These are phyloP conservation scores for Phytophthora rubi DNA, from an alignment of 352 stramenopile species.

Conservation along the genomic window DNA sequence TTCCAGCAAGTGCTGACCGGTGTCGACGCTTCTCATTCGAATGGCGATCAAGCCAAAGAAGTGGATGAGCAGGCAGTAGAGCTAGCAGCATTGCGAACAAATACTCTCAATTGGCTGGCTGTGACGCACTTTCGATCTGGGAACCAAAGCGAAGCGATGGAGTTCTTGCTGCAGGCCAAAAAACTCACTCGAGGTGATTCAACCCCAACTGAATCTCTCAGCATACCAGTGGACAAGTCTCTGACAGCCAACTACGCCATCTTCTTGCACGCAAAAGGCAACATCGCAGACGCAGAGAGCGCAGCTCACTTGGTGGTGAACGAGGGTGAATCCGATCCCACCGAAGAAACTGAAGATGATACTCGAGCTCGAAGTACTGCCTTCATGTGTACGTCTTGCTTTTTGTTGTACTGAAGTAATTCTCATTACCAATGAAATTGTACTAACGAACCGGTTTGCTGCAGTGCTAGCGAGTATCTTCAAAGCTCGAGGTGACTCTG, in stretches of 20 bases:
- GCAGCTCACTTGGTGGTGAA: slow-evolving; percentile 35
- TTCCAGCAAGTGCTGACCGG: slow-evolving; percentile 41
- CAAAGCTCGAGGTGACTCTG: slow-evolving; percentile 26
- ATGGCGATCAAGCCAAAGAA: not conserved
- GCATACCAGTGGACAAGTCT: slow-evolving; percentile 27
- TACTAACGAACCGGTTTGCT: not conserved
- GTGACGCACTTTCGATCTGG: slow-evolving; percentile 39
- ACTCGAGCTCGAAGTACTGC: slow-evolving; percentile 32
- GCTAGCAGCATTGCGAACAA: slow-evolving; percentile 34
- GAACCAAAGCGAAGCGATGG: slow-evolving; percentile 43
- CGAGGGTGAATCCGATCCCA: slow-evolving; percentile 17
- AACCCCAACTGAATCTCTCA: not conserved
- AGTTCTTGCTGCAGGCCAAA: slow-evolving; percentile 48
- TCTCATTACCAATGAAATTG: not conserved
- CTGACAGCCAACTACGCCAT: slow-evolving; percentile 55
- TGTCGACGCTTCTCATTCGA: slow-evolving; percentile 6
- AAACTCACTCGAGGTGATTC: slow-evolving; percentile 22
- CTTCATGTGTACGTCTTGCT: slow-evolving; percentile 30
- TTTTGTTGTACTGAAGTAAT: not conserved
- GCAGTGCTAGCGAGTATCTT: slow-evolving; percentile 42
- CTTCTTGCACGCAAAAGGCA: slow-evolving; percentile 47
- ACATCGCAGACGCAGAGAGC: slow-evolving; percentile 38
- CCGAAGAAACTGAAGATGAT: slow-evolving; percentile 23
- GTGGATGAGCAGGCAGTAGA: slow-evolving; percentile 13
- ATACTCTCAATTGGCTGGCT: slow-evolving; percentile 51